Percentiles rank a stretch among this genome's conserved stretches.
phyloP scores from a whole-genome alignment of 805 yeast genomes.

The Torulaspora maleeae region DNA sequence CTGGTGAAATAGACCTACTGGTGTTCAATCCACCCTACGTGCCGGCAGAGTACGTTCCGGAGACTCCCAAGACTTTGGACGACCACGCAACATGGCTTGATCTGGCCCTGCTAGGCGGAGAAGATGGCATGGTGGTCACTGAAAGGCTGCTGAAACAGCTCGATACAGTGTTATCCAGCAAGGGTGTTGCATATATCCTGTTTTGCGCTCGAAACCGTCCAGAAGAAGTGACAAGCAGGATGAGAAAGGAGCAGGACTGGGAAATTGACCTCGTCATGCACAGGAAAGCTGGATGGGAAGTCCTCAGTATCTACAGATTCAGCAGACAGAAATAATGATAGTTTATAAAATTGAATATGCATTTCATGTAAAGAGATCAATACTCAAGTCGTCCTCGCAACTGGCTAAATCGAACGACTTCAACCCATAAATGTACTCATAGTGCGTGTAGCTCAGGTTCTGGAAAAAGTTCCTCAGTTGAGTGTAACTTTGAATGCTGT shows the following conservation, averaged over 20 bases:
- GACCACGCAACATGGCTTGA: slow-evolving; percentile 73
- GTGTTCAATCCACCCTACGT: slow-evolving; percentile 97
- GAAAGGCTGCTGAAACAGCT: slow-evolving; percentile 53
- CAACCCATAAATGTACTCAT: slow-evolving; percentile 52
- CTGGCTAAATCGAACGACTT: slow-evolving; percentile 38
- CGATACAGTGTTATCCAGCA: slow-evolving; percentile 44
- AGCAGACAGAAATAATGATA: slow-evolving; percentile 9
- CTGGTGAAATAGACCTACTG: slow-evolving; percentile 56
- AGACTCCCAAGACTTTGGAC: slow-evolving; percentile 41
- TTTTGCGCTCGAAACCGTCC: slow-evolving; percentile 93
- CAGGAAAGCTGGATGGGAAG: slow-evolving; percentile 96
- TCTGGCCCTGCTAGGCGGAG: slow-evolving; percentile 85
- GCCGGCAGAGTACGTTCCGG: slow-evolving; percentile 76
- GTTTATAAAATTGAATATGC: neutral
- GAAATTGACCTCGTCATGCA: slow-evolving; percentile 46
- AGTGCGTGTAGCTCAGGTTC: slow-evolving; percentile 29
- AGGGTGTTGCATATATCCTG: slow-evolving; percentile 80
- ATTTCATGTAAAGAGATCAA: slow-evolving; percentile 46
- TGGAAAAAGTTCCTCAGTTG: slow-evolving; percentile 30
- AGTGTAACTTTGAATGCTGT: slow-evolving; percentile 19
- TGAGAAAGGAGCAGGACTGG: slow-evolving; percentile 52
- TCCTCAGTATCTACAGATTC: slow-evolving; percentile 69
- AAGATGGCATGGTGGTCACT: slow-evolving; percentile 86
- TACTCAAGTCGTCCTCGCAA: slow-evolving; percentile 53
- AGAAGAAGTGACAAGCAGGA: slow-evolving; percentile 45